Evolutionary conservation across 2,329 filamentous ascomycete species (phyloP), one percentile per base, ranked within the genome.

Genomic region (Tolypocladium amazonense): DNA sequence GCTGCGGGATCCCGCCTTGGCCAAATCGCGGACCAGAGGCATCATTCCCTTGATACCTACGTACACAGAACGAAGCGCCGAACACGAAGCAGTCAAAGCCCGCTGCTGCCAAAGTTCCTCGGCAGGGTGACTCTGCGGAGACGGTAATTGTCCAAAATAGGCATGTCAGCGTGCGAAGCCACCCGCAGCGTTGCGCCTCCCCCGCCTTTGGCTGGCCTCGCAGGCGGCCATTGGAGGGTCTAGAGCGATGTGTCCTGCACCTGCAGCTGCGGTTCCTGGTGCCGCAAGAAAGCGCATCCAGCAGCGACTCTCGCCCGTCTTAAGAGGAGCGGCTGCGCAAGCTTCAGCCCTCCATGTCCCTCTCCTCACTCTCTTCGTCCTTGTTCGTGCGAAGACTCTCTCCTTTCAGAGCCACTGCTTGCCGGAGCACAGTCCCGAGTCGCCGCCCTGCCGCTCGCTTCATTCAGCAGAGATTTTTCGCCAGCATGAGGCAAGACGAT

Each of bases 401-500:
- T 65, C 70, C 67, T 23, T 56, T 68, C 62, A 71, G 72, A 69
- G 62, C 62, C 54, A 64, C 69, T 30, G 39, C 62, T 65, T 71
- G 59, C 66, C 67, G 59, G n/a, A 30, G 63, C 43, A 65, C 63
- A 7, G 54, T 62, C 33, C 58, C 63, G 57, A 60, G 63, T 45
- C 67, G 62, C 59, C 67, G 64, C 60, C 60, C 62, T 58, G 47
- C 66, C 39, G 62, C 62, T 25, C 59, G 41, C 35, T 39, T 60
- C 53, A 18, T 41, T 33, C 50, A 54, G 33, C 58, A 56, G 41
- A 56, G 55, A 57, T 55, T 58, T 45, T 69, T 66, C 53, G 66
- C 70, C 67, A 77, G 72, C 64, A 86, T 88, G 82, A 78, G 85
- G 66, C 74, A 81, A 60, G 75, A 81, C 65, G 84, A 87, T 64